Evolutionary conservation across 177 flowering plant species (phyloP).

Genomic region (Telopea speciosissima): DNA sequence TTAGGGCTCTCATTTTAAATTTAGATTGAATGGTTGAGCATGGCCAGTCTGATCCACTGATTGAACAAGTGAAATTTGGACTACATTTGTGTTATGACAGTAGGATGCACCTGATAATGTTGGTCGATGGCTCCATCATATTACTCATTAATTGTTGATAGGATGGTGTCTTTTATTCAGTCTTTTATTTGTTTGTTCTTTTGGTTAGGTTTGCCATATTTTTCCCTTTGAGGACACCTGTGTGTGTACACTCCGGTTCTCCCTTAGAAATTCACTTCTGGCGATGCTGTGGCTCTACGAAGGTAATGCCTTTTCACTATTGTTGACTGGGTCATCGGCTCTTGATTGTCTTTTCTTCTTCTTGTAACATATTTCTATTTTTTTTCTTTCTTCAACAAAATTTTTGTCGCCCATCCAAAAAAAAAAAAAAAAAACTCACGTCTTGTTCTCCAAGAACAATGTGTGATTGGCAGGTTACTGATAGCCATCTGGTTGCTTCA

Average conservation of each 20-base stretch:
- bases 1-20: too few relatives aligned
- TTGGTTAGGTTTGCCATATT: constrained; percentile 86
- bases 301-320: constrained; percentile 37
- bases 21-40: neutral
- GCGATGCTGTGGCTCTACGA: constrained; percentile 85
- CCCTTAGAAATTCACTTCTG: constrained; percentile 79
- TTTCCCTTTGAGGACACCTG: constrained; percentile 80
- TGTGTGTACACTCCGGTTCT: constrained; percentile 51
- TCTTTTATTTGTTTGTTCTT: neutral
- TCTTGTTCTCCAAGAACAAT: too few relatives aligned
- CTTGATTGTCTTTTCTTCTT: too few relatives aligned
- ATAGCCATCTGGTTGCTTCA: neutral
- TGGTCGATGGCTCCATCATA: neutral
- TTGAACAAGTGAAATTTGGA: neutral
- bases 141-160: neutral
- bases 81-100: neutral
- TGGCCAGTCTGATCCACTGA: neutral
- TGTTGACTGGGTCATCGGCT: neutral
- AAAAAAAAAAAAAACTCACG: too few relatives aligned
- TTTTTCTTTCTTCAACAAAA: too few relatives aligned
- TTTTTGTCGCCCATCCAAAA: too few relatives aligned
- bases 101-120: neutral
- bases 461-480: neutral
- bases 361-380: too few relatives aligned
- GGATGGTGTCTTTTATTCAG: neutral